phyloP scores from a whole-genome alignment of 257 asterid genomes.

The Linaria vulgaris region DNA sequence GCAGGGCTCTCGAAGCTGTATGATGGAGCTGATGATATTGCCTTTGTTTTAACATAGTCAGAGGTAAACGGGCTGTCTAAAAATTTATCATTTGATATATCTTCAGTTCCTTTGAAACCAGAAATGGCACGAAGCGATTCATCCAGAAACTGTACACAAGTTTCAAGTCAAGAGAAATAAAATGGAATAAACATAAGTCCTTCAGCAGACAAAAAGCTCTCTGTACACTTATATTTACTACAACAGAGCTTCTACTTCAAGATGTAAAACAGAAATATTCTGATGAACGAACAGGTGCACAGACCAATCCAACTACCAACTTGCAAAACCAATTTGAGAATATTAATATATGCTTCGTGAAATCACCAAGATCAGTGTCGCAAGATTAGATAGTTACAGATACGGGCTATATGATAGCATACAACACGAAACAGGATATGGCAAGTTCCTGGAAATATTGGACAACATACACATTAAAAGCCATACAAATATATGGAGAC shows the following conservation, averaged over 20 bases:
- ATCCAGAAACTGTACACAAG: constrained; percentile 71
- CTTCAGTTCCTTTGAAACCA: constrained; percentile 94
- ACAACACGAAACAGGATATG: no score
- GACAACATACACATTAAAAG: no score
- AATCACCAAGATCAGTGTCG: no score
- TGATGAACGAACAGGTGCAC: no score
- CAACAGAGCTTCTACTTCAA: no score
- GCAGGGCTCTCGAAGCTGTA: constrained; percentile 50
- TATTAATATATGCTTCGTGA: no score
- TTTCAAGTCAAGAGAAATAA: constrained; percentile 22
- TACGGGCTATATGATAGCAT: no score
- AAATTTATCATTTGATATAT: constrained; percentile 73
- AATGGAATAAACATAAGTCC: constrained; percentile 9
- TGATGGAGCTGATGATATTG: constrained; percentile 90
- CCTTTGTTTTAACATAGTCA: constrained; percentile 71
- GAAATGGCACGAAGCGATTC: constrained; percentile 95
- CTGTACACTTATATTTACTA: background rate
- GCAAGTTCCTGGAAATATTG: no score
- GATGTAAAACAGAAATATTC: no score
- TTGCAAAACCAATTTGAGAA: no score
- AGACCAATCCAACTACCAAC: no score
- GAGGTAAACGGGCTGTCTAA: constrained; percentile 81
- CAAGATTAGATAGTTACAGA: no score
- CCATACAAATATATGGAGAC: background rate
- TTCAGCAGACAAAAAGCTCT: constrained; percentile 15